A percentile compares a stretch with the other conserved stretches of the same genome.
phyloP scores from a whole-genome alignment of 2,329 filamentous ascomycete species.

The Paecilomyces fulvus region DNA sequence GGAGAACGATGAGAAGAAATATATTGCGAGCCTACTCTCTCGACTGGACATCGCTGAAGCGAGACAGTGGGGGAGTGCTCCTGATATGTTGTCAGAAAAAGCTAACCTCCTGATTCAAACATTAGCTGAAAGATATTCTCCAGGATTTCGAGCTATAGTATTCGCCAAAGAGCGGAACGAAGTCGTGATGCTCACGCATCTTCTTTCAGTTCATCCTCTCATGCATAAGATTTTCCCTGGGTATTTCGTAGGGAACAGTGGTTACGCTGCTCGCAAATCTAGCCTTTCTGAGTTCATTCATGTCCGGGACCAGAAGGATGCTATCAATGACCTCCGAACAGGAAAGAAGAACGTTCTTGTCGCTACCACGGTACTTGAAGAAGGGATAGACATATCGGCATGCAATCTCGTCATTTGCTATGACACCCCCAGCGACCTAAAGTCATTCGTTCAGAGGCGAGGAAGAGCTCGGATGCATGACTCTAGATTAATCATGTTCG shows the following conservation, averaged over 20 bases:
- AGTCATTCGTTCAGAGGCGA: conserved; percentile 57
- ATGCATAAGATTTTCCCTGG: conserved; percentile 32
- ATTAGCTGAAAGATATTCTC: conserved; percentile 32
- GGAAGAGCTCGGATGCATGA: conserved; percentile 51
- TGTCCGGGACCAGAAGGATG: conserved; percentile 40
- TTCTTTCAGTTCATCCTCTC: conserved; percentile 48
- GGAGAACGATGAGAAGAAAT: conserved; percentile 46
- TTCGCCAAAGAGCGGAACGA: conserved; percentile 59
- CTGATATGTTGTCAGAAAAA: conserved; percentile 48
- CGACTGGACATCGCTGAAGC: conserved; percentile 11
- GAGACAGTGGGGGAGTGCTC: conserved; percentile 7
- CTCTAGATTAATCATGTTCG: conserved; percentile 49
- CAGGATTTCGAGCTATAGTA: conserved; percentile 51
- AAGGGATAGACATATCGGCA: conserved; percentile 54
- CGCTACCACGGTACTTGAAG: conserved; percentile 51
- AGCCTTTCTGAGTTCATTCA: conserved; percentile 44
- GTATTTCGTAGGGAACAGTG: conserved; percentile 47
- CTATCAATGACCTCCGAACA: conserved; percentile 45
- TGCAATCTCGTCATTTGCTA: conserved; percentile 60
- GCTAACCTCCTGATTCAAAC: conserved; percentile 49
- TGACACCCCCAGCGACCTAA: conserved; percentile 52
- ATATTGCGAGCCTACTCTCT: conserved; percentile 41
- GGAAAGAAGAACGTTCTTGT: conserved; percentile 51
- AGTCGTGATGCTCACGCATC: conserved; percentile 50
- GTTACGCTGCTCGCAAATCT: conserved; percentile 32